phyloP scores from a whole-genome alignment of 306 rosid genomes.

The Trichosanthes truncata region DNA sequence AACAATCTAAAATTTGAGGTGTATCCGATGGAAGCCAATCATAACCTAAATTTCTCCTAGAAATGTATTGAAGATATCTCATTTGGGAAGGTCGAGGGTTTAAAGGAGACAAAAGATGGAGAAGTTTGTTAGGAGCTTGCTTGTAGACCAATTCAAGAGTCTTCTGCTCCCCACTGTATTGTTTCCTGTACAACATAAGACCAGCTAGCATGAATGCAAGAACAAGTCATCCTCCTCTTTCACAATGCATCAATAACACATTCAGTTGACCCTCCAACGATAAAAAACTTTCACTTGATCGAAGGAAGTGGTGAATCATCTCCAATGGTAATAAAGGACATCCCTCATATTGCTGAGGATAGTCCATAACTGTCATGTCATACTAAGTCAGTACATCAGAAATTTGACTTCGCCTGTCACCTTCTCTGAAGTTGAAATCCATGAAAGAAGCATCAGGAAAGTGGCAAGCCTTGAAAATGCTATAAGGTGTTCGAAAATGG shows the following conservation, averaged over 20 bases:
- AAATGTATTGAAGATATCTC: constrained; percentile 97
- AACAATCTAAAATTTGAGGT: constrained; percentile 73
- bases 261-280: constrained; percentile 93
- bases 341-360: constrained; percentile 87
- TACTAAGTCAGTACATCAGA: constrained; percentile 79
- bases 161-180: constrained; percentile 85
- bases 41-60: constrained; percentile 78
- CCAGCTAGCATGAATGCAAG: constrained; percentile 99
- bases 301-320: constrained; percentile 96
- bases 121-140: constrained; percentile 96
- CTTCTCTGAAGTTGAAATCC: constrained; percentile 98
- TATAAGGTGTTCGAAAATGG: too few relatives aligned
- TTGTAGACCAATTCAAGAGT: constrained; percentile 97
- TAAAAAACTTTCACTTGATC: constrained; percentile 97
- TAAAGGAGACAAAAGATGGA: constrained; percentile 68
- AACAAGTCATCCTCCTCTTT: constrained; percentile 98
- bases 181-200: constrained; percentile 81
- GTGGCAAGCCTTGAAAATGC: too few relatives aligned
- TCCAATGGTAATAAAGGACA: constrained; percentile 88
- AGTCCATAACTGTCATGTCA: constrained; percentile 99
- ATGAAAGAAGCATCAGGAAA: constrained; percentile 94
- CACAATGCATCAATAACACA: constrained; percentile 95
- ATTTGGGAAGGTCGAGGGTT: constrained; percentile 93
- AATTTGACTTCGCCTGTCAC: constrained; percentile 68
- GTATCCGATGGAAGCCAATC: constrained; percentile 95